Base-by-base conservation (phyloP, 768 basidiomycete species). In the Rhizopogon vinicolor region DNA sequence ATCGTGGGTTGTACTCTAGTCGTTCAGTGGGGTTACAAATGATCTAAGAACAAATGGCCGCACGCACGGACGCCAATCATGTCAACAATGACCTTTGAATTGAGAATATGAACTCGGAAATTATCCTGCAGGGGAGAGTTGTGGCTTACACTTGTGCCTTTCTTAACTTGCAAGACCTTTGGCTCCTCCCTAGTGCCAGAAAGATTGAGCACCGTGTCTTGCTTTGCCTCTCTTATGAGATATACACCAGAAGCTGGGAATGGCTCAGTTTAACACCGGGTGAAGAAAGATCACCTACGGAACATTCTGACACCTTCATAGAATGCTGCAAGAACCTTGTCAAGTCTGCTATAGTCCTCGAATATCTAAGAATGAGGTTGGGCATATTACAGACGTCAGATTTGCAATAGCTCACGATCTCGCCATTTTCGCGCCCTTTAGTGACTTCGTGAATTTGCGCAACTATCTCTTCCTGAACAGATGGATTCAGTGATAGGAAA, bases 1-100 rank as follows among this genome's bases (percentile, higher is more conserved):
- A 64, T 7, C 64, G 61, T 5, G 69, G 64, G 54, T 74, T 70
- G 59, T 74, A 68, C 41, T 74, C 76, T 75, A 55, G n/a, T 40
- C 25, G 56, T 12, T n/a, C 44, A 59, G 41, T 54, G 63, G 57
- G 66, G 64, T 52, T 44, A 55, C 25, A 40, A 13, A 8, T 31
- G 3, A 46, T 40, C 9, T 12, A 12, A 41, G 13, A 35, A 41
- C 16, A 31, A 13, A 39, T 28, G 25, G 13, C 22, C 33, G 42
- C 44, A 58, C 70, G 56, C 52, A 67, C 70, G 61, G 45, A 66
- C 51, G 41, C 66, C 67, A 52, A 67, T 41, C 55, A 73, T 60
- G 54, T 74, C 70, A 14, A 73, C 64, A 9, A 66, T 25, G 14
- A 69, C 51, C 57, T 65, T 25, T 22, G 18, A 13, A 52, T 12